Conservation (phyloP, 129 eudicot species). For the Arctium minus region DNA sequence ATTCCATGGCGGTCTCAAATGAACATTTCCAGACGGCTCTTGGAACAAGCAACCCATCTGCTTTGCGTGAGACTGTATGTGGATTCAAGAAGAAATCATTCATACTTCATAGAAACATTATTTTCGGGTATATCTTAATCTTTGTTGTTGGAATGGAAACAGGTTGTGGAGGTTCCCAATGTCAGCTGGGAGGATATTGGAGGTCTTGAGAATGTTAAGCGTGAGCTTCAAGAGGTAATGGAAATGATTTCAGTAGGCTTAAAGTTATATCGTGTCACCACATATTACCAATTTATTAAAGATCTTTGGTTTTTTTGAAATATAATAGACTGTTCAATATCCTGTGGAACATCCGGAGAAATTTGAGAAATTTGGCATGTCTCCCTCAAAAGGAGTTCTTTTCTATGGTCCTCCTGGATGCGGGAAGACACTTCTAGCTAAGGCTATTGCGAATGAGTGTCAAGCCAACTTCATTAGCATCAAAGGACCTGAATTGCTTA, state of each 20-base stretch:
- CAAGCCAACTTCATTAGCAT: slow-evolving; percentile 81
- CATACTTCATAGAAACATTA: not conserved
- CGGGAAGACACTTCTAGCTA: slow-evolving; percentile 69
- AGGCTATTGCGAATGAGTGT: slow-evolving; percentile 82
- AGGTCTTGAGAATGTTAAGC: slow-evolving; percentile 78
- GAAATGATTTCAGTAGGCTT: not conserved
- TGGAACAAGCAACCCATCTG: slow-evolving; percentile 76
- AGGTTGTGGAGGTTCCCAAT: slow-evolving; percentile 91
- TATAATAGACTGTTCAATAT: slow-evolving; percentile 74
- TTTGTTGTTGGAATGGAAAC: slow-evolving; percentile 5
- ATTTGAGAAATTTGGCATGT: slow-evolving; percentile 85
- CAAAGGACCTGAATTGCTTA: slow-evolving; percentile 78
- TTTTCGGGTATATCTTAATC: not conserved
- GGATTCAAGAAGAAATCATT: not conserved
- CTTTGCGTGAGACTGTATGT: slow-evolving; percentile 65
- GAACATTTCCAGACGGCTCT: slow-evolving; percentile 63
- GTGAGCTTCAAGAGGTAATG: slow-evolving; percentile 80
- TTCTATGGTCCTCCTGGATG: slow-evolving; percentile 89
- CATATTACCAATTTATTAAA: not conserved
- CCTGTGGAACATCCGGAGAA: slow-evolving; percentile 93
- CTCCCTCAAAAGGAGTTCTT: slow-evolving; percentile 81
- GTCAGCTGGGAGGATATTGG: slow-evolving; percentile 77
- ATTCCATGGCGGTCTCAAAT: slow-evolving; percentile 37
- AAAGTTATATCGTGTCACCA: not conserved
- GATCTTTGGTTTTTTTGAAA: not conserved